Conservation (phyloP, 192 early-diverging fungal species). For the Kappamyces sp. region DNA sequence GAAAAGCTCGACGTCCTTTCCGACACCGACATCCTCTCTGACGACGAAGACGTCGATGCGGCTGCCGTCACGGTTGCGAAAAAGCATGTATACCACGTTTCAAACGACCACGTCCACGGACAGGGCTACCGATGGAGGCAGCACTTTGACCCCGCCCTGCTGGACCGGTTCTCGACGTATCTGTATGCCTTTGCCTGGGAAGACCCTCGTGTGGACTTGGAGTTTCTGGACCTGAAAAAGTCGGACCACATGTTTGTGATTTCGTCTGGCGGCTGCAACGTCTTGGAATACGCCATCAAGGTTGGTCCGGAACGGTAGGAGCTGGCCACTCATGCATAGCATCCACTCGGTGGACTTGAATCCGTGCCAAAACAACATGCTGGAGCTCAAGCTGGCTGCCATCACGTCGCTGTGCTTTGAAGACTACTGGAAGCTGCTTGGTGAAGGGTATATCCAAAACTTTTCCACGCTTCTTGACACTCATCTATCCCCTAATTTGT, state of each 20-base stretch:
- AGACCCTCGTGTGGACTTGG: constrained; percentile 69
- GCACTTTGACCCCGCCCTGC: constrained; percentile 38
- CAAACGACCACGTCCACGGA: constrained; percentile 40
- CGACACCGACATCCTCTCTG: constrained; percentile 26
- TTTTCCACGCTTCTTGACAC: constrained; percentile 61
- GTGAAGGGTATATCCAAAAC: constrained; percentile 55
- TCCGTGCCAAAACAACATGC: constrained; percentile 86
- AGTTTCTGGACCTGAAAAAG: constrained; percentile 57
- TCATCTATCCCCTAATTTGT: constrained; percentile 64
- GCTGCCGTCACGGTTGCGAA: constrained; percentile 1
- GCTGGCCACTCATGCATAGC: constrained; percentile 19
- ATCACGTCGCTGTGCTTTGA: constrained; percentile 53
- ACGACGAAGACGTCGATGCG: constrained; percentile 26
- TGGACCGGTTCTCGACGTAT: constrained; percentile 70
- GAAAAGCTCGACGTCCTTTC: constrained; percentile 13
- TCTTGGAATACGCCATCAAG: constrained; percentile 69
- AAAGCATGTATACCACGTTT: constrained; percentile 22
- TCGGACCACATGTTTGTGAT: constrained; percentile 72
- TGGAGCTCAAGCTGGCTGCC: constrained; percentile 77
- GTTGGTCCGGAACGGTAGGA: constrained; percentile 47
- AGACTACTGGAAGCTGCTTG: constrained; percentile 77
- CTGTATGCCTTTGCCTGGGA: constrained; percentile 88
- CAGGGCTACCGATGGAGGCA: constrained; percentile 45
- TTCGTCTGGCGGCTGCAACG: constrained; percentile 78
- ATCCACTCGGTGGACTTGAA: constrained; percentile 85